These are phyloP conservation scores for Alternaria alternata DNA, from an alignment of 2,329 filamentous ascomycete species.

Conservation along the genomic window DNA sequence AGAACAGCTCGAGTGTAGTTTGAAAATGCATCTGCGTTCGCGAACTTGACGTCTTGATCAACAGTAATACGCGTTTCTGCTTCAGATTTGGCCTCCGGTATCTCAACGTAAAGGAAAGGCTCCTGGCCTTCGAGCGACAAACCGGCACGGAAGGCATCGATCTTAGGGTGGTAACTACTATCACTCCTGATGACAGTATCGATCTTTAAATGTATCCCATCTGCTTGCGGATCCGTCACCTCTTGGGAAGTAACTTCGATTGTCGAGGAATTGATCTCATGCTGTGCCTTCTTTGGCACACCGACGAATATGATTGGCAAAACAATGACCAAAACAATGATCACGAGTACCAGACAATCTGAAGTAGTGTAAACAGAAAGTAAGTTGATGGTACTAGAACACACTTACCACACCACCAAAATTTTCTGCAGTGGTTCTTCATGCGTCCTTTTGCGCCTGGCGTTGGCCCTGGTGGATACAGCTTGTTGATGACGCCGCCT, in stretches of 20 bases:
- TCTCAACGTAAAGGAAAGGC: constrained; percentile 56
- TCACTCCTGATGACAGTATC: constrained; percentile 57
- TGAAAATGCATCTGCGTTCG: constrained; percentile 56
- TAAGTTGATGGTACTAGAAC: background rate
- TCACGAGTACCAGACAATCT: constrained; percentile 59
- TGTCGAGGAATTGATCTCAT: constrained; percentile 61
- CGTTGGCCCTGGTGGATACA: constrained; percentile 45
- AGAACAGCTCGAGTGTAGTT: constrained; percentile 61
- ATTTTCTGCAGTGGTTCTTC: constrained; percentile 50
- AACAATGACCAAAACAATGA: constrained; percentile 64
- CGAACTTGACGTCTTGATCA: constrained; percentile 56
- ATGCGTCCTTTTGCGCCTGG: constrained; percentile 42
- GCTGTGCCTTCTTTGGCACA: constrained; percentile 66
- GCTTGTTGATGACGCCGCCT: constrained; percentile 43
- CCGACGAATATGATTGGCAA: constrained; percentile 66
- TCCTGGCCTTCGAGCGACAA: constrained; percentile 56
- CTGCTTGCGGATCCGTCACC: constrained; percentile 59
- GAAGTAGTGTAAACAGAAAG: constrained; percentile 8
- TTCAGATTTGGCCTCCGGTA: constrained; percentile 56
- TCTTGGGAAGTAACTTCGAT: constrained; percentile 61
- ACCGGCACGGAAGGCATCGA: constrained; percentile 63
- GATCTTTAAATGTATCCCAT: constrained; percentile 60
- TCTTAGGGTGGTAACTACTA: constrained; percentile 62
- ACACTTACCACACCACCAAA: constrained; percentile 51
- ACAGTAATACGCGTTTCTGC: constrained; percentile 54